Base-by-base conservation (phyloP, 768 basidiomycete genomes). In the Nidularia pulvinata region DNA sequence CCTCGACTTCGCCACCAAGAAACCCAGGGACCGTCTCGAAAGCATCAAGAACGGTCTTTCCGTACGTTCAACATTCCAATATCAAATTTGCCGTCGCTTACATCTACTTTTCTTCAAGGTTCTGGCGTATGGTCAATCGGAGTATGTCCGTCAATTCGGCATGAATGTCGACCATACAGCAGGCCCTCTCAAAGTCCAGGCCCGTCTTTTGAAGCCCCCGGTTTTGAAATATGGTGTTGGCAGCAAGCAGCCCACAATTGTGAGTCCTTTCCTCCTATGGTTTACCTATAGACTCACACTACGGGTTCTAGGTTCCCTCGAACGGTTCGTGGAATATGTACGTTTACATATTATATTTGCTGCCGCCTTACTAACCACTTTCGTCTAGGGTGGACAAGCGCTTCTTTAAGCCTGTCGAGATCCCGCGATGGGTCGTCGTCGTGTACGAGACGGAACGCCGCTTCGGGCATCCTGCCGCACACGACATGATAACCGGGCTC, bases 251-350 rank as follows among this genome's bases (percentile, higher is more conserved):
- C 69, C 71, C 6, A 84, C 77, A 6, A 82, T 89, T 14, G 87
- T 69, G 35, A 51, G 22, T 13, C 49, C 32, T 51, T 6, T 25
- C 43, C 25, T 53, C 43, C 34, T 13, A 54, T 50, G 9, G 50
- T 1, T 47, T 32, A 42, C 45, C 52, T 32, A 55, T 9, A 49
- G 39, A 53, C 50, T 59, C 32, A 57, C 36, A 4, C 36, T 25
- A 43, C n/a, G 11, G 10, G 25, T 39, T 48, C 11, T 55, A 89
- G 86, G 67, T 63, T 35, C 89, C 89, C 0, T 71, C 65, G 5
- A 83, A 90, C 51, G 91, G 91, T 4, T 69, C 82, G 0, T 93
- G 91, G 91, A 93, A 92, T 54, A 89, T 92, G 91, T 84, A 50
- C 37, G 71, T 69, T 54, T 52, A 16, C 3, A 22, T 50, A 30